Base-by-base conservation (phyloP, 2,329 filamentous ascomycete genomes). In the Aspergillus glaucus region DNA sequence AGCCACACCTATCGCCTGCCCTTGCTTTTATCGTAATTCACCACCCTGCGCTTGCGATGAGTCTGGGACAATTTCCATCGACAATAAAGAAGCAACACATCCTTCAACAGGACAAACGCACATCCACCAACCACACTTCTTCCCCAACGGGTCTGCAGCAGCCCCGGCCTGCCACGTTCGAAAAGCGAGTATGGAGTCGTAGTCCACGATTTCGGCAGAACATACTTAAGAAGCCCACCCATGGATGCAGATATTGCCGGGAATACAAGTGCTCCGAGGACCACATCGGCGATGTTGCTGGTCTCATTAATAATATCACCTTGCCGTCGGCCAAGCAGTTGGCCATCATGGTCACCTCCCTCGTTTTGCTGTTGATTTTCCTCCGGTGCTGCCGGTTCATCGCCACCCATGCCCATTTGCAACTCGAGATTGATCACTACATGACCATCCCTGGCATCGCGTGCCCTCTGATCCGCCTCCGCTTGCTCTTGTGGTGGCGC, bases 101-200 rank as follows among this genome's bases (percentile, higher is more conserved):
- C 83, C 66, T 92, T 93, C 46, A 95, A 68, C 8, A 95, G 84
- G 14, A 97, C 84, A 60, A 92, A 95, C 17, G 95, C 71, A 63
- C 88, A 93, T 0, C 93, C 93, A 1, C 93, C 93, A 1, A 93
- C 79, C 2, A 98, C 75, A 61, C 88, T 96, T 48, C 93, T 79
- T 1, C 90, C 93, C 89, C 93, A 97, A 50, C 85, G 82, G 57
- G 87, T 81, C 62, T 93, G 87, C 28, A 98, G 67, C 22, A 97
- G 74, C 0, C 87, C 85, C 0, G 80, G 80, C 3, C 79, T 74
- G 32, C 74, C 64, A 26, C 64, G 62, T 43, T 70, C 65, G 46
- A 66, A 53, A 28, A 60, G 54, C 1, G 64, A 55, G 15, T 74
- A 67, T 7, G 70, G 68, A 0, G 72, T 71, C 0, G 72, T 71